Evolutionary conservation across 768 basidiomycete species (phyloP), one percentile per base, ranked within the genome.

Genomic region (Suillus decipiens): DNA sequence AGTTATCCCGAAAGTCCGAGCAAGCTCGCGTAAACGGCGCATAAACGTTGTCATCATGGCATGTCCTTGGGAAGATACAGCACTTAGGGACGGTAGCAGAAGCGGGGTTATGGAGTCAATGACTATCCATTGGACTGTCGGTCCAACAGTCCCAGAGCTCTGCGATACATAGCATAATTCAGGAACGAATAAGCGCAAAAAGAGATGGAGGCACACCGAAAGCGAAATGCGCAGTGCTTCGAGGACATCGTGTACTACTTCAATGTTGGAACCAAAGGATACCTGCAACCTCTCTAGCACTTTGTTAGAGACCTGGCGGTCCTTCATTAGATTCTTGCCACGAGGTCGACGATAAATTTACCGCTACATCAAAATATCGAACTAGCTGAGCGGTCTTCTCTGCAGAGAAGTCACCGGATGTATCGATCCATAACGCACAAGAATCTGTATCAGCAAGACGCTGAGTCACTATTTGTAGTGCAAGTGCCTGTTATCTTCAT

Each of bases 21-120:
- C 80, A 37, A 86, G 72, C 1, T 70, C 67, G 55, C 85, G 83
- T 31, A 92, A 79, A 59, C 86, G 81, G 2, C 81, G 83, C 87
- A 92, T 90, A 61, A 92, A 84, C 2, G 82, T 80, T 0, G 82
- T 82, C 89, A 92, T 92, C 19, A 83, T 75, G 0, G 89, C 87
- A 70, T 93, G 91, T 5, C 92, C 91, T 76, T 91, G 85, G 2
- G 89, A 83, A 5, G 90, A 88, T 3, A 85, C 78, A 0, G 83
- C 84, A 67, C 84, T 89, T 24, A 93, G 78, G 50, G 83, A 75
- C 1, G 89, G 86, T 10, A 84, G 82, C 14, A 93, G 70, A 31
- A 93, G 78, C 17, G 87, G 78, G 1, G 90, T 89, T 45, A 92
- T 76, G 19, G 80, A 70, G 70, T 93, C 91, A 36, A 93, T 79